A percentile compares a stretch with the other conserved stretches of the same genome.
Evolutionary conservation across 2,329 filamentous ascomycete genomes (phyloP).

Genomic region (Scorias spongiosa): DNA sequence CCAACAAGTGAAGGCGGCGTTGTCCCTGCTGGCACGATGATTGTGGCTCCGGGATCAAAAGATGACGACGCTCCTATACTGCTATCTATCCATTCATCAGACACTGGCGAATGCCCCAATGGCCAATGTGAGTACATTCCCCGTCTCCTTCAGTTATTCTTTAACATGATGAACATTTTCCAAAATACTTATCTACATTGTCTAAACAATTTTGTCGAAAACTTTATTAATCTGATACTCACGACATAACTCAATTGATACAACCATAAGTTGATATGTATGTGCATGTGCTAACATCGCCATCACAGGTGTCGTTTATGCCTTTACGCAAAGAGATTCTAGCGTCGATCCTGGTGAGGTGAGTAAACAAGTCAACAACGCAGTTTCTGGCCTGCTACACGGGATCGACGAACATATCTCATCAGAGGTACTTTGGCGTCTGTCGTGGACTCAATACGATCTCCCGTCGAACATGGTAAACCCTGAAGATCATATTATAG

Average conservation of each 20-base stretch:
- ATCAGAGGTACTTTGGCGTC: constrained; percentile 35
- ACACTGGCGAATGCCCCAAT: constrained; percentile 78
- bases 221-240: constrained; percentile 80
- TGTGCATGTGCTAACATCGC: constrained; percentile 21
- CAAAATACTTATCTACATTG: constrained; percentile 99
- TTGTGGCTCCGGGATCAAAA: constrained; percentile 42
- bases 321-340: constrained; percentile 26
- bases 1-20: constrained; percentile 59
- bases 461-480: constrained; percentile 15
- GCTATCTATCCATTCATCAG: constrained; percentile 64
- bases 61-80: constrained; percentile 38
- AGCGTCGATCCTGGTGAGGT: constrained; percentile 15
- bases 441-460: constrained; percentile 35
- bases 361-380: constrained; percentile 23
- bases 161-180: constrained; percentile 52
- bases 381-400: constrained; percentile 29
- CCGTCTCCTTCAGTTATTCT: constrained; percentile 5
- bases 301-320: constrained; percentile 42
- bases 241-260: constrained; percentile 10
- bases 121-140: constrained; percentile 66
- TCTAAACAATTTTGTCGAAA: constrained; percentile 81
- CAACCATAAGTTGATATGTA: constrained; percentile 3
- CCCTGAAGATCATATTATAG: constrained; percentile 20
- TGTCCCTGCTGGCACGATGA: constrained; percentile 55
- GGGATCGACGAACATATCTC: constrained; percentile 19